Conservation (phyloP, 78 protist species). For the Mastigamoeba balamuthi region DNA sequence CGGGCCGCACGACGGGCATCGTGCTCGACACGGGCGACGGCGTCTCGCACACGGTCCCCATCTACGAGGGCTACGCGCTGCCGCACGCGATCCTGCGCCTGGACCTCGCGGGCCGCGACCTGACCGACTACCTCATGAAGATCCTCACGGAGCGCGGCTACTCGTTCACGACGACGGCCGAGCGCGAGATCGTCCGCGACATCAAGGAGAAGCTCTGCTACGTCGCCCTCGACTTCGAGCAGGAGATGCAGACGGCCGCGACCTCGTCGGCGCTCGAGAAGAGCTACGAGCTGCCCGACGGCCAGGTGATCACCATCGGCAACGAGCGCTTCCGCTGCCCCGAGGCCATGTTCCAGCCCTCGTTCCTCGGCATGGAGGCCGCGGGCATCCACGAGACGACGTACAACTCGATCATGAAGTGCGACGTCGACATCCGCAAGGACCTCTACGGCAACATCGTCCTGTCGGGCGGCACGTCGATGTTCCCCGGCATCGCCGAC, state of each 20-base stretch:
- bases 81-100: slow-evolving; percentile 78
- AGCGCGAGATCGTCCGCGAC: slow-evolving; percentile 72
- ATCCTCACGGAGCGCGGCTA: slow-evolving; percentile 84
- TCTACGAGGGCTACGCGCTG: slow-evolving; percentile 82
- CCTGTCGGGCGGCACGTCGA: slow-evolving; percentile 88
- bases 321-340: slow-evolving; percentile 84
- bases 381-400: slow-evolving; percentile 78
- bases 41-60: slow-evolving; percentile 88
- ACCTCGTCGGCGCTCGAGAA: slow-evolving; percentile 52
- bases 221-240: slow-evolving; percentile 56
- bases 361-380: slow-evolving; percentile 69
- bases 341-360: slow-evolving; percentile 86
- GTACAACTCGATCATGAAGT: slow-evolving; percentile 71
- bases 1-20: slow-evolving; percentile 83
- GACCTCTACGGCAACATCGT: slow-evolving; percentile 85
- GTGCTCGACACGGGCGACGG: slow-evolving; percentile 98
- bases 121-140: slow-evolving; percentile 80
- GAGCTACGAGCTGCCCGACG: slow-evolving; percentile 79
- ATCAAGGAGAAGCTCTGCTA: slow-evolving; percentile 78
- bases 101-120: slow-evolving; percentile 85
- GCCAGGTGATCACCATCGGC: slow-evolving; percentile 77
- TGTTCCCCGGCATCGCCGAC: slow-evolving; percentile 80
- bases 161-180: slow-evolving; percentile 81
- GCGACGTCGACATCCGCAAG: slow-evolving; percentile 85
- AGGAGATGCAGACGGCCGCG: slow-evolving; percentile 70